These are phyloP conservation scores for Rhododendron molle DNA, from an alignment of 148 eudicot genomes.

Conservation along the genomic window DNA sequence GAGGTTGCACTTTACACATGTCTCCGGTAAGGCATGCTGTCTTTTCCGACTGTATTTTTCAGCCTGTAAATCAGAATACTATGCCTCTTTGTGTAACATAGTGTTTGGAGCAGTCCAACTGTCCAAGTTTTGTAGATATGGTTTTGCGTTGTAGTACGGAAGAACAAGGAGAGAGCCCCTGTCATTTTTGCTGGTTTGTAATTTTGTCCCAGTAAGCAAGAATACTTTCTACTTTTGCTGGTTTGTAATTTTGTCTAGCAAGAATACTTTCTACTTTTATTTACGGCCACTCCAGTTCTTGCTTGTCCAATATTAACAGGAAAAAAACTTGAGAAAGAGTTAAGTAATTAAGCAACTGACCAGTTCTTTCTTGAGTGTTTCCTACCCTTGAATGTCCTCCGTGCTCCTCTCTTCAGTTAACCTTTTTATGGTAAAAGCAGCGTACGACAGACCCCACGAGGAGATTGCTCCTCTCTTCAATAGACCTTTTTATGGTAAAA, in stretches of 20 bases:
- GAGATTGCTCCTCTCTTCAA: constrained; percentile 34
- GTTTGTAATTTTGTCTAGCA: neutral
- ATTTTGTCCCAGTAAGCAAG: neutral
- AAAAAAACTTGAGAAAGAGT: neutral
- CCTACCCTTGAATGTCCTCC: constrained; percentile 41
- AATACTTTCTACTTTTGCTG: neutral
- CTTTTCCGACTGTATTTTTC: neutral
- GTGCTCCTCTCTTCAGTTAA: constrained; percentile 41
- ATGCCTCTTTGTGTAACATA: neutral
- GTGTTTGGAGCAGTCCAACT: neutral
- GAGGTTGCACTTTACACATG: neutral
- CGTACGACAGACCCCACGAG: constrained; percentile 27
- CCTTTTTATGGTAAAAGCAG: constrained; percentile 38
- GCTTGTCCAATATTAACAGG: neutral
- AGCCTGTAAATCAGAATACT: neutral
- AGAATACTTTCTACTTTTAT: neutral
- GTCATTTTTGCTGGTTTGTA: neutral
- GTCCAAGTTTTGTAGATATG: neutral
- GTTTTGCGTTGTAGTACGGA: neutral
- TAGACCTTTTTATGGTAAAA: constrained; percentile 35
- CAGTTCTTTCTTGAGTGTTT: constrained; percentile 44
- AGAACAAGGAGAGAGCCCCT: neutral
- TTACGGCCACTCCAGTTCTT: neutral
- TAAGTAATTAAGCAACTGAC: constrained; percentile 31
- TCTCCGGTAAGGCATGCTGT: neutral